These are phyloP conservation scores for Thuidium tamariscinum DNA, from an alignment of 225 moss, liverwort and hornwort species.

Conservation along the genomic window DNA sequence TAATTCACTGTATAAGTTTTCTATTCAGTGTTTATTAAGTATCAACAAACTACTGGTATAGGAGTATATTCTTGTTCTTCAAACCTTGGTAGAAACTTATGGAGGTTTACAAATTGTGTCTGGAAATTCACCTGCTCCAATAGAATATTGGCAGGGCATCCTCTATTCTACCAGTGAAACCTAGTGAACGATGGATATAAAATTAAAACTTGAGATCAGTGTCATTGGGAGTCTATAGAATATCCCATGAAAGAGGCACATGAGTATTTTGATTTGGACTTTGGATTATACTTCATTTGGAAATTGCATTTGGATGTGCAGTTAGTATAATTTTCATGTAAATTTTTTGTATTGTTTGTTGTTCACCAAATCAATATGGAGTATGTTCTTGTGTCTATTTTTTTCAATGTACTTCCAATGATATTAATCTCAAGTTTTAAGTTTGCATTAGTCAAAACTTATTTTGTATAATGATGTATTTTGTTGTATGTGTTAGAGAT, in stretches of 20 bases:
- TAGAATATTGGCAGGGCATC: no score
- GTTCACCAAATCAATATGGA: no score
- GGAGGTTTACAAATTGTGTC: neutral
- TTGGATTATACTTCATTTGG: neutral
- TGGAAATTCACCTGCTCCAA: neutral
- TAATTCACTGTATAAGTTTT: no score
- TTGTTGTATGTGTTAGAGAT: neutral
- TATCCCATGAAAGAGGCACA: neutral
- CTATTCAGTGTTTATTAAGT: neutral
- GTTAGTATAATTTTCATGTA: no score
- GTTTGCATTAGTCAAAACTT: rapidly evolving
- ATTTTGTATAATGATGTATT: neutral
- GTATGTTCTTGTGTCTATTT: neutral
- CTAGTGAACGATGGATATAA: no score
- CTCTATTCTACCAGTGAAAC: no score
- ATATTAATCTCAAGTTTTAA: neutral
- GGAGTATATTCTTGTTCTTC: neutral
- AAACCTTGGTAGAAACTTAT: neutral
- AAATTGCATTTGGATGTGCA: neutral
- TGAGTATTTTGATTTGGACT: neutral
- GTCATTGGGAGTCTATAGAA: rapidly evolving
- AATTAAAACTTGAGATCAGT: neutral
- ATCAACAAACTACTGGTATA: neutral
- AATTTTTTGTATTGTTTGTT: neutral
- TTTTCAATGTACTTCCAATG: no score